Evolutionary conservation across 805 yeast species (phyloP).

Genomic region (Candida sakaeoensis): DNA sequence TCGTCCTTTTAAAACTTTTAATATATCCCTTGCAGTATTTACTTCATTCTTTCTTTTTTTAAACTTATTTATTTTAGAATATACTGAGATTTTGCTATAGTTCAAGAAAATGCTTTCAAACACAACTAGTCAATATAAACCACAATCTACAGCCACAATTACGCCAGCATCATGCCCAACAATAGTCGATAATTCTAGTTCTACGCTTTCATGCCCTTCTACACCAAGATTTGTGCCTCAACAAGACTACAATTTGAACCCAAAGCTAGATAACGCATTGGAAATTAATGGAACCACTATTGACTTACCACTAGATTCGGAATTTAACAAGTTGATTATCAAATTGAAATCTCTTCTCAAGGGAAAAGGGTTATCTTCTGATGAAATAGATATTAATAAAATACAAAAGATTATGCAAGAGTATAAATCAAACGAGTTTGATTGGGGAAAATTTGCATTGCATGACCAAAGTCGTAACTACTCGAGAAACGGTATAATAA

Average conservation of each 20-base stretch:
- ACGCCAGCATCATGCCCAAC: slow-evolving; percentile 6
- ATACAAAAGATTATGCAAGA: slow-evolving; percentile 44
- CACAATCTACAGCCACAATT: slow-evolving; percentile 1
- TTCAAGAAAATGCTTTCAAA: slow-evolving; percentile 9
- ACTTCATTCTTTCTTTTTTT: neutral
- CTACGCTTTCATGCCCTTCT: neutral
- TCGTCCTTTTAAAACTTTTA: neutral
- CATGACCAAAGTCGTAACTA: slow-evolving; percentile 49
- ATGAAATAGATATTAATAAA: slow-evolving; percentile 50
- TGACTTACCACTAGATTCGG: slow-evolving; percentile 13
- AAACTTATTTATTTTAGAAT: too few relatives aligned
- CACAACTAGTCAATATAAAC: slow-evolving; percentile 5
- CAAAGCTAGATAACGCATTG: slow-evolving; percentile 8
- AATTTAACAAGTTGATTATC: slow-evolving; percentile 24
- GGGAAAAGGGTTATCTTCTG: slow-evolving; percentile 34
- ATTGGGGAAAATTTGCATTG: slow-evolving; percentile 60
- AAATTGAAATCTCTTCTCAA: slow-evolving; percentile 25
- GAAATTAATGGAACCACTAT: slow-evolving; percentile 9
- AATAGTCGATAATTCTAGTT: neutral
- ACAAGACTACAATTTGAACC: neutral
- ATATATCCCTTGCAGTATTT: neutral
- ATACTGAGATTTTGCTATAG: neutral
- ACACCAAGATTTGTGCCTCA: slow-evolving; percentile 3
- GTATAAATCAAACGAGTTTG: slow-evolving; percentile 45
- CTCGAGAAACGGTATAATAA: slow-evolving; percentile 68